Percentiles rank a stretch among this genome's conserved stretches.
phyloP scores from a whole-genome alignment of 2,329 filamentous ascomycete genomes.

The Stachybotrys chlorohalonatus region DNA sequence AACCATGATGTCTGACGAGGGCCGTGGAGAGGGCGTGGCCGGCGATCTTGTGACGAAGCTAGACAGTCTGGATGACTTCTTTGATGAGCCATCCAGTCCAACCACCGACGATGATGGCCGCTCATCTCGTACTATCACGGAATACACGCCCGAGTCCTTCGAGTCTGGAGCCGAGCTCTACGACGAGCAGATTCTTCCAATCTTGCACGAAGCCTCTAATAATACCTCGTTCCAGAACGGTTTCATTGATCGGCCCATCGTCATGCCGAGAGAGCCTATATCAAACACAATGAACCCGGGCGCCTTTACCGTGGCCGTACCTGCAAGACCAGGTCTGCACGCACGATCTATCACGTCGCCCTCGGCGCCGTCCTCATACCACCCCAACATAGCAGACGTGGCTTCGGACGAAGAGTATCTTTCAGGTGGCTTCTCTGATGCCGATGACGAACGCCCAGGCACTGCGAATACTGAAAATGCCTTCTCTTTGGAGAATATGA shows the following conservation, averaged over 20 bases:
- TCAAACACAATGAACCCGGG: conserved; percentile 55
- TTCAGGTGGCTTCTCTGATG: conserved; percentile 72
- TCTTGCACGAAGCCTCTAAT: conserved; percentile 76
- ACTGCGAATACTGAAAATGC: conserved; percentile 32
- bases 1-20: conserved; percentile 88
- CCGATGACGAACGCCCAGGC: conserved; percentile 48
- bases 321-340: conserved; percentile 60
- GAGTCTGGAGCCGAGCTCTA: conserved; percentile 77
- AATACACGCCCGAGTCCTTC: conserved; percentile 55
- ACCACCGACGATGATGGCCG: conserved; percentile 48
- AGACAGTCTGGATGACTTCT: conserved; percentile 74
- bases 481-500: conserved; percentile 52
- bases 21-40: conserved; percentile 54
- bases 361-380: conserved; percentile 45
- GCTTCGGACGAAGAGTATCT: conserved; percentile 68
- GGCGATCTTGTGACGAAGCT: conserved; percentile 76
- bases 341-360: conserved; percentile 80
- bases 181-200: conserved; percentile 86
- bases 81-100: conserved; percentile 58
- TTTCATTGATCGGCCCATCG: conserved; percentile 64
- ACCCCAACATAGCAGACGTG: conserved; percentile 49
- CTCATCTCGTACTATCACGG: conserved; percentile 54
- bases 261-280: conserved; percentile 50
- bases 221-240: conserved; percentile 80
- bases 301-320: conserved; percentile 39